A percentile compares a stretch with the other conserved stretches of the same genome.
These are phyloP conservation scores for Fusarium tupiense DNA, from an alignment of 2,329 filamentous ascomycete species.

Conservation along the genomic window DNA sequence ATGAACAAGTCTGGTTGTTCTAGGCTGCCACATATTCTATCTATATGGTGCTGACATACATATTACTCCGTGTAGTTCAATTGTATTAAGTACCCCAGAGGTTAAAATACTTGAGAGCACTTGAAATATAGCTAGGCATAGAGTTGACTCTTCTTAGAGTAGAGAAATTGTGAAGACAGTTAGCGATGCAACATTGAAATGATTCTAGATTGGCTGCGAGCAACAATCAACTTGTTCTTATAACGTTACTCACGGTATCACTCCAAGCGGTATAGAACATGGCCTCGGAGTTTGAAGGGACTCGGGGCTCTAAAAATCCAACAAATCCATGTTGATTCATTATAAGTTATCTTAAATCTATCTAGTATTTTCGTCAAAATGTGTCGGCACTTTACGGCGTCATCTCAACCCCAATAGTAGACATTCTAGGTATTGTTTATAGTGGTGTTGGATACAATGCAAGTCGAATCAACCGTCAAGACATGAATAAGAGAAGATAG, in stretches of 20 bases:
- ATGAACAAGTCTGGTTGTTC: not conserved
- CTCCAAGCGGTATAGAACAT: not conserved
- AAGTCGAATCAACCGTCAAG: not conserved
- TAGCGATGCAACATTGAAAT: not conserved
- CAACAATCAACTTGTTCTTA: not conserved
- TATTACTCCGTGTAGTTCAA: not conserved
- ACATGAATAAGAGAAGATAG: not conserved
- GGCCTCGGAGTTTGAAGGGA: too few species aligned
- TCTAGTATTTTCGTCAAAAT: too few species aligned
- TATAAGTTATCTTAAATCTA: too few species aligned
- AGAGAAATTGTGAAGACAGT: rapidly evolving
- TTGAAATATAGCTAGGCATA: too few species aligned
- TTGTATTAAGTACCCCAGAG: not conserved
- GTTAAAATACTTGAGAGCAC: not conserved
- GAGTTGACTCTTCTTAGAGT: not conserved
- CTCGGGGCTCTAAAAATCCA: too few species aligned
- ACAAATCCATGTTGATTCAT: too few species aligned
- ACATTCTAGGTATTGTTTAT: too few species aligned
- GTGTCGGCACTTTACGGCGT: too few species aligned
- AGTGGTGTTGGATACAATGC: not conserved
- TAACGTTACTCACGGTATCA: not conserved
- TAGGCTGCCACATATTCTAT: not conserved
- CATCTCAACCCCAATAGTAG: too few species aligned
- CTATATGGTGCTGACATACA: not conserved
- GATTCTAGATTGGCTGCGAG: not conserved